Evolutionary conservation across 768 basidiomycete genomes (phyloP), one percentile per base, ranked within the genome.

Genomic region (Serendipita sp.): DNA sequence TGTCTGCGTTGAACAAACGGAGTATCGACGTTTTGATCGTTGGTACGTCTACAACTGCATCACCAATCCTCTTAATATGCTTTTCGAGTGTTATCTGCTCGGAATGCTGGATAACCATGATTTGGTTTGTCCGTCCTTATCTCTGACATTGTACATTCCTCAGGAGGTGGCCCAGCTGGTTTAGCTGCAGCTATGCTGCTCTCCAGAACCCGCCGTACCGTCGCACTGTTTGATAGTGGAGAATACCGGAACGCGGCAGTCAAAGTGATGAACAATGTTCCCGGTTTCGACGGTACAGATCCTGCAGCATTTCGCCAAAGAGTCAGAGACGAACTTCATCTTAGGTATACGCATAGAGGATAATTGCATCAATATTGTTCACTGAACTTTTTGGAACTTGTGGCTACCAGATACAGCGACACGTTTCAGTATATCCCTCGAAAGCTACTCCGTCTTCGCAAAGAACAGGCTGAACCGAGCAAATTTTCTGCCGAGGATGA

Each of bases 91-190:
- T n/a, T n/a, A n/a, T n/a, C n/a, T n/a, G n/a, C n/a, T n/a, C n/a
- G n/a, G n/a, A n/a, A n/a, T n/a, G n/a, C n/a, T n/a, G n/a, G n/a
- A n/a, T n/a, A n/a, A n/a, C n/a, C n/a, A n/a, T n/a, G n/a, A n/a
- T n/a, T n/a, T n/a, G n/a, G n/a, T n/a, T n/a, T n/a, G n/a, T n/a
- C n/a, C n/a, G n/a, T n/a, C n/a, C n/a, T n/a, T n/a, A n/a, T n/a
- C n/a, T n/a, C n/a, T n/a, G n/a, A n/a, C n/a, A n/a, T n/a, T n/a
- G n/a, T n/a, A n/a, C 13, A 11, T 51, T 51, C 48, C 11, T 16
- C 28, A 51, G 70, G 70, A 9, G 70, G 68, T 24, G 70, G 70
- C 33, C 70, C 70, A 16, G 69, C 68, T 26, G 70, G 70, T 14
- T 64, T 71, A 31, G 64, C 66, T n/a, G 66, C 69, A n/a, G 69